Conservation (phyloP, 1,284 basidiomycete genomes). For the Ustilago trichophora region DNA sequence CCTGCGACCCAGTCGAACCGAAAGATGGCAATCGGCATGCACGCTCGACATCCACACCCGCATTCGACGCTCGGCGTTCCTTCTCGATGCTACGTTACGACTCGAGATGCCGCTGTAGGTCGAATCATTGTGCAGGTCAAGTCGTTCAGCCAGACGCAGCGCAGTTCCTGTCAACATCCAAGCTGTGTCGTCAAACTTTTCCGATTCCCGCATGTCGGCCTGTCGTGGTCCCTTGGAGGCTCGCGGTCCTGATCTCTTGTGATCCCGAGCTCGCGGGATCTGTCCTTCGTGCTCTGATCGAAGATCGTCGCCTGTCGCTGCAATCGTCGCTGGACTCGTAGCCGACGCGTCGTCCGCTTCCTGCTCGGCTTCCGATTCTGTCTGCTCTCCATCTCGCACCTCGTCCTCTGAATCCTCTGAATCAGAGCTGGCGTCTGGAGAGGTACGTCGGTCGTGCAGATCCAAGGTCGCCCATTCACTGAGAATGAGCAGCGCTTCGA, state of each 20-base stretch:
- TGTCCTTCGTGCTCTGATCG: slow-evolving; percentile 32
- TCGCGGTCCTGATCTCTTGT: slow-evolving; percentile 1
- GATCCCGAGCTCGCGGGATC: slow-evolving; percentile 11
- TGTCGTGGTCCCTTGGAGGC: slow-evolving; percentile 21
- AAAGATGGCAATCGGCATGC: slow-evolving; percentile 51
- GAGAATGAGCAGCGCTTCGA: slow-evolving; percentile 51
- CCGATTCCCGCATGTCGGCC: slow-evolving; percentile 42
- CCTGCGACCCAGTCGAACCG: slow-evolving; percentile 47
- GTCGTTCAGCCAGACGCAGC: slow-evolving; percentile 45
- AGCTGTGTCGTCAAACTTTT: slow-evolving; percentile 51
- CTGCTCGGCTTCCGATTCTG: slow-evolving; percentile 12
- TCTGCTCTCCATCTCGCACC: slow-evolving; percentile 1
- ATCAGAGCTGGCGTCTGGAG: slow-evolving; percentile 37
- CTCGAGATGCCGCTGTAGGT: slow-evolving; percentile 48
- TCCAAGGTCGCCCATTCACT: slow-evolving; percentile 54
- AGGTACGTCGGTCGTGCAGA: slow-evolving; percentile 39
- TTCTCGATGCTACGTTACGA: slow-evolving; percentile 28
- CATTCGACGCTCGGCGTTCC: slow-evolving; percentile 48
- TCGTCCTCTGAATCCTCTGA: slow-evolving; percentile 37
- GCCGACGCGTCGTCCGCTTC: slow-evolving; percentile 11
- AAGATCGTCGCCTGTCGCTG: slow-evolving; percentile 25
- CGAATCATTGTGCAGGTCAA: slow-evolving; percentile 50
- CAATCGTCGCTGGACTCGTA: slow-evolving; percentile 16
- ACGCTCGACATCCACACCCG: slow-evolving; percentile 55
- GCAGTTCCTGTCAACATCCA: slow-evolving; percentile 54